Evolutionary conservation across 257 asterid genomes (phyloP).

Genomic region (Ligustrum vulgare): DNA sequence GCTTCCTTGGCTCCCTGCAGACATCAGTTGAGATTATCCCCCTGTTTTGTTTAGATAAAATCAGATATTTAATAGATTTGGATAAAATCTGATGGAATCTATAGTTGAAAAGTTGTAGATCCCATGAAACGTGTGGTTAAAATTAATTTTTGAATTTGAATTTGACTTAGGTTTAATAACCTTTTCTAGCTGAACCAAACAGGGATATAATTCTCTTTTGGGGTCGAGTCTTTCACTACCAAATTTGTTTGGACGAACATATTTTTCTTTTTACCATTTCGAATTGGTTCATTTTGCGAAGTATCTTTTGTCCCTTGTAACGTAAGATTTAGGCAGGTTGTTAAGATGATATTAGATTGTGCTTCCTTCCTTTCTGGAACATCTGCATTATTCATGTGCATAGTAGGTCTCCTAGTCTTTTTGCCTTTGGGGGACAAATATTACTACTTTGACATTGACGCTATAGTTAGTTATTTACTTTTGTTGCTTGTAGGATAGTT

Average conservation of each 20-base stretch:
- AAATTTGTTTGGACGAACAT: neutral
- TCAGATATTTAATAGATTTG: no score
- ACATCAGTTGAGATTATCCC: neutral
- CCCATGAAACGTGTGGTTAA: no score
- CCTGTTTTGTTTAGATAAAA: no score
- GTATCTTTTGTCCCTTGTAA: neutral
- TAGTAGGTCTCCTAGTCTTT: neutral
- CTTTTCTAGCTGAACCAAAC: no score
- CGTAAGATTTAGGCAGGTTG: conserved; percentile 9
- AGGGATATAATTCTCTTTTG: neutral
- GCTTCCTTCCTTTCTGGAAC: neutral
- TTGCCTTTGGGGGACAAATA: neutral
- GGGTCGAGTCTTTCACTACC: neutral
- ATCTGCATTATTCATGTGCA: neutral
- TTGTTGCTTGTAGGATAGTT: neutral
- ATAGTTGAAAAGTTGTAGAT: no score
- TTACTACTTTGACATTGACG: neutral
- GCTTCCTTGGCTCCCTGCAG: conserved; percentile 8
- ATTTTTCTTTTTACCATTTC: neutral
- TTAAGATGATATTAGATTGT: conserved; percentile 6
- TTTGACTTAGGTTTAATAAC: no score
- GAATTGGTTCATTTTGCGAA: neutral
- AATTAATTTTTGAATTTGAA: no score
- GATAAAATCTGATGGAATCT: no score
- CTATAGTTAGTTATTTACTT: neutral